A percentile compares a stretch with the other conserved stretches of the same genome.
Conservation (phyloP, 2,329 filamentous ascomycete species). For the Madurella fahalii region DNA sequence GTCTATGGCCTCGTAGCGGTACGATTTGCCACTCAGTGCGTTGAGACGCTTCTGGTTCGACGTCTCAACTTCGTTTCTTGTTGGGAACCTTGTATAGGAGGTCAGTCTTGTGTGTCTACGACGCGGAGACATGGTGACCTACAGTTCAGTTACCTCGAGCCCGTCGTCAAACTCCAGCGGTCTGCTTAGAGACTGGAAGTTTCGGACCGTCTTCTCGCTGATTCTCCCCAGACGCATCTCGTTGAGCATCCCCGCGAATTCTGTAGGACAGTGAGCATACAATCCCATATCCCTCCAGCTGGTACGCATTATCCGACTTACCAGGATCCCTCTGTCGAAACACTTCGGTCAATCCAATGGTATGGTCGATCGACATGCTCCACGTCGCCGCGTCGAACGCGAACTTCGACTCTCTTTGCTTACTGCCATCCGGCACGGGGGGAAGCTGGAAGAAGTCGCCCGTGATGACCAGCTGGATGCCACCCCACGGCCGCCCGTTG, state of each 20-base stretch:
- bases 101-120: not conserved
- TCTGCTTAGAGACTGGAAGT: conserved; percentile 70
- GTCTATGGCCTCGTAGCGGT: conserved; percentile 71
- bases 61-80: conserved; percentile 79
- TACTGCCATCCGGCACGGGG: conserved; percentile 68
- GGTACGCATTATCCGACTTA: conserved; percentile 32
- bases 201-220: conserved; percentile 66
- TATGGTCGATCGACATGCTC: conserved; percentile 90
- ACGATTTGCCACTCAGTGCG: conserved; percentile 63
- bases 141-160: conserved; percentile 80
- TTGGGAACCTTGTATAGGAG: conserved; percentile 63
- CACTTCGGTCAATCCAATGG: conserved; percentile 89
- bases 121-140: conserved; percentile 27
- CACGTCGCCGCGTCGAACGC: conserved; percentile 90
- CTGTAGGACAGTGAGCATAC: conserved; percentile 36
- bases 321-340: conserved; percentile 88
- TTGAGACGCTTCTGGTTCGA: conserved; percentile 75
- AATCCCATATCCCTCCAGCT: not conserved
- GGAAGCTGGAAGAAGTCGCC: conserved; percentile 98
- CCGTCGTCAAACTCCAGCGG: conserved; percentile 69
- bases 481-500: conserved; percentile 88
- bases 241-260: conserved; percentile 93
- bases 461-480: conserved; percentile 92
- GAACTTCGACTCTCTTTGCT: conserved; percentile 69
- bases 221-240: conserved; percentile 92